These are phyloP conservation scores for Beauveria brongniartii DNA, from an alignment of 2,329 filamentous ascomycete species.

Conservation along the genomic window DNA sequence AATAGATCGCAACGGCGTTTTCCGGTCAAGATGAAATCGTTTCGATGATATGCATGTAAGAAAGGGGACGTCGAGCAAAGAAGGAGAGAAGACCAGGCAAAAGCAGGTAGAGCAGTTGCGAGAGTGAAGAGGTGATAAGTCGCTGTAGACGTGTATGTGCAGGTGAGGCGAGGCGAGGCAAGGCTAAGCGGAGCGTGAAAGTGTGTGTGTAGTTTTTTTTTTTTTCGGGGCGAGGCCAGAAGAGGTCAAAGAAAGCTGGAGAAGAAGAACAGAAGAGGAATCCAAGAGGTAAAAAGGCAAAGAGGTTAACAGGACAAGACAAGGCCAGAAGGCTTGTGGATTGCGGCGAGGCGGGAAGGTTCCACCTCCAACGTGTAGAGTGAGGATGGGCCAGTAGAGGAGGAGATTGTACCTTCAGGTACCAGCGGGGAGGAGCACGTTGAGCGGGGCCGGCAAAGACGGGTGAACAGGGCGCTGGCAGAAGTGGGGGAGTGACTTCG, in stretches of 20 bases:
- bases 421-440: neutral
- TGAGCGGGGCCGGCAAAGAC: neutral
- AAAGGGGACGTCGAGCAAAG: neutral
- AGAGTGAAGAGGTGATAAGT: neutral
- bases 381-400: neutral
- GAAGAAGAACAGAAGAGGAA: neutral
- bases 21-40: neutral
- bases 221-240: neutral
- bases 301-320: neutral
- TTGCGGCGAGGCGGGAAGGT: constrained; percentile 5
- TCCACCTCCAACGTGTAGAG: constrained; percentile 10
- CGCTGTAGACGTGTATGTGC: neutral
- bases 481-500: neutral
- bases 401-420: neutral
- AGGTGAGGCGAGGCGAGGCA: neutral
- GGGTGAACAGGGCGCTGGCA: neutral
- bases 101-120: neutral
- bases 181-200: neutral
- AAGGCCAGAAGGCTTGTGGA: neutral
- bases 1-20: neutral
- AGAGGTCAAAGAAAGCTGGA: constrained; percentile 5
- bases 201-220: neutral
- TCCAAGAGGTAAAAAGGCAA: neutral
- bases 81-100: neutral
- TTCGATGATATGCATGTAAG: constrained; percentile 2